Evolutionary conservation across 2,329 filamentous ascomycete genomes (phyloP).

Genomic region (Parasarocladium wereldwijsianum): DNA sequence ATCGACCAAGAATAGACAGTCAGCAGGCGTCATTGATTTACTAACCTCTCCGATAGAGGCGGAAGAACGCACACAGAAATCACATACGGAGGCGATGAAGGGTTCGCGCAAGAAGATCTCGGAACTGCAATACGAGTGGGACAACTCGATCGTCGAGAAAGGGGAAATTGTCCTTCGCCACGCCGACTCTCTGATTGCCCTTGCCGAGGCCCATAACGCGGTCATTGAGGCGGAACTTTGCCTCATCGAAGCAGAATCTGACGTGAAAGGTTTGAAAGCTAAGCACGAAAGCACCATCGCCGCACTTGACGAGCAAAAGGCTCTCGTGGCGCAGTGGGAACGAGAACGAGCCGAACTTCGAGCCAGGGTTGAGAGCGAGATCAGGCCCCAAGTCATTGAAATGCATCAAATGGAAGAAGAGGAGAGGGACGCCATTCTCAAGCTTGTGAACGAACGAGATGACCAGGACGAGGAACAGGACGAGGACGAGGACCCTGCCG

Average conservation of each 20-base stretch:
- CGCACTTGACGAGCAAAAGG: constrained; percentile 31
- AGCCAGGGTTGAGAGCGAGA: constrained; percentile 19
- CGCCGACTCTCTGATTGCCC: constrained; percentile 43
- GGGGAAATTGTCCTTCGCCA: constrained; percentile 36
- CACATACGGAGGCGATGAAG: constrained; percentile 16
- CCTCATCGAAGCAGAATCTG: constrained; percentile 69
- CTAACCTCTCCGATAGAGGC: constrained; percentile 17
- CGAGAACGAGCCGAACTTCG: constrained; percentile 17
- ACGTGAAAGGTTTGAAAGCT: constrained; percentile 52
- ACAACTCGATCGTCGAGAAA: constrained; percentile 40
- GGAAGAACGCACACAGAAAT: constrained; percentile 18
- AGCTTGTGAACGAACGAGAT: constrained; percentile 32
- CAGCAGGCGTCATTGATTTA: background rate
- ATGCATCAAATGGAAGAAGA: constrained; percentile 23
- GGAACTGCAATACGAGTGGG: constrained; percentile 37
- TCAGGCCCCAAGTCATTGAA: too few relatives aligned
- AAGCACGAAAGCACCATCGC: constrained; percentile 47
- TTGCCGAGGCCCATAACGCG: constrained; percentile 47
- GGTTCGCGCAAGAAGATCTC: constrained; percentile 23
- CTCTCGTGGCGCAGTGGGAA: constrained; percentile 21
- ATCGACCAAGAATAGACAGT: constrained; percentile 4
- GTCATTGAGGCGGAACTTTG: constrained; percentile 57
- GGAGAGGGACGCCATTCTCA: constrained; percentile 24
- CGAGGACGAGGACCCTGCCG: too few relatives aligned
- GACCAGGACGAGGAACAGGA: constrained; percentile 52